These are phyloP conservation scores for Pseudomassariella vexata DNA, from an alignment of 2,329 filamentous ascomycete genomes.

Conservation along the genomic window DNA sequence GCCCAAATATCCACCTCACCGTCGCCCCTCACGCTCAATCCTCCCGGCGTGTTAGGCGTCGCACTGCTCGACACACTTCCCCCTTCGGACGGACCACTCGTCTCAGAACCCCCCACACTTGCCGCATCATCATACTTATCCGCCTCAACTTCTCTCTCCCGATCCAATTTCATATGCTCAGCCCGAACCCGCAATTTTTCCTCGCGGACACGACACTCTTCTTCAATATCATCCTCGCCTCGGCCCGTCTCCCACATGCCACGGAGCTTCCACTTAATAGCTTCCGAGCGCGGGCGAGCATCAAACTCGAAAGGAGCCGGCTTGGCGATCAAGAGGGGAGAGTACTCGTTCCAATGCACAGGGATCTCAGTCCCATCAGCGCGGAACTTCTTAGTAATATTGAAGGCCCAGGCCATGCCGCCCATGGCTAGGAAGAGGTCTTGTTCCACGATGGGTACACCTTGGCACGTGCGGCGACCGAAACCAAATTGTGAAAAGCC, in stretches of 20 bases:
- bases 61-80: neutral
- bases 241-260: constrained; percentile 30
- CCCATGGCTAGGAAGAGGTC: constrained; percentile 34
- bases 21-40: neutral
- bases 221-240: constrained; percentile 24
- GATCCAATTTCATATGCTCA: constrained; percentile 5
- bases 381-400: constrained; percentile 22
- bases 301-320: constrained; percentile 33
- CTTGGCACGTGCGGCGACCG: constrained; percentile 43
- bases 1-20: neutral
- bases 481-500: constrained; percentile 46
- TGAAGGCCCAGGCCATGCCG: constrained; percentile 29
- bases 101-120: constrained; percentile 1
- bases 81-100: constrained; percentile 1
- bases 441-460: constrained; percentile 34
- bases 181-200: constrained; percentile 7
- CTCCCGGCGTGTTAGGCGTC: too few species aligned
- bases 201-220: too few species aligned
- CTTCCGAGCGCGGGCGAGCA: constrained; percentile 19
- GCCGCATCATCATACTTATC: neutral
- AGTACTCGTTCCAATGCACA: constrained; percentile 38
- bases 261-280: constrained; percentile 17
- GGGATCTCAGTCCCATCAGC: constrained; percentile 22
- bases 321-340: constrained; percentile 38
- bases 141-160: constrained; percentile 1